Evolutionary conservation across 331 rosid species (phyloP).

Genomic region (Prunus yedoensis): DNA sequence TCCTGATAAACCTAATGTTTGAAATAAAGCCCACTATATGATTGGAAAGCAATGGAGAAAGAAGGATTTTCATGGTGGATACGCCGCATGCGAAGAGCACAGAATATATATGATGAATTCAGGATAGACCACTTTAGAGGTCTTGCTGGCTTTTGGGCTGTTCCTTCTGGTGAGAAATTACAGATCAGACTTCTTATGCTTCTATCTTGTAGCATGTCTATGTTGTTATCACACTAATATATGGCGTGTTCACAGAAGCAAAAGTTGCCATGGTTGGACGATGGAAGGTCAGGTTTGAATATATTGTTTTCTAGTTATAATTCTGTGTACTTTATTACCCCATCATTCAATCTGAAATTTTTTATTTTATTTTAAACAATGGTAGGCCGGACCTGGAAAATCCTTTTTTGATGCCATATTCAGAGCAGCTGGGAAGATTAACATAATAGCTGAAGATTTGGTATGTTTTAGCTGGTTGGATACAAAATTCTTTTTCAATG

Average conservation of each 20-base stretch:
- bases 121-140: slow-evolving; percentile 97
- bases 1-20: slow-evolving; percentile 30
- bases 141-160: slow-evolving; percentile 93
- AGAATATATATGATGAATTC: slow-evolving; percentile 78
- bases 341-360: slow-evolving; percentile 25
- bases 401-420: slow-evolving; percentile 73
- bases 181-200: slow-evolving; percentile 15
- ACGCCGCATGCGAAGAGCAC: slow-evolving; percentile 77
- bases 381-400: slow-evolving; percentile 90
- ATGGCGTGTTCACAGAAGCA: slow-evolving; percentile 63
- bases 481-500: slow-evolving; percentile 45
- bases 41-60: slow-evolving; percentile 96
- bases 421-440: slow-evolving; percentile 70
- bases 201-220: neutral
- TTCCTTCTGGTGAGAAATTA: slow-evolving; percentile 74
- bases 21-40: slow-evolving; percentile 77
- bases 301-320: slow-evolving; percentile 17
- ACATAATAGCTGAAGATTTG: slow-evolving; percentile 92
- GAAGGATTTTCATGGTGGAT: slow-evolving; percentile 97
- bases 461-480: slow-evolving; percentile 41
- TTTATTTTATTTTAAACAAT: slow-evolving; percentile 31
- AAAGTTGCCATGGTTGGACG: slow-evolving; percentile 81
- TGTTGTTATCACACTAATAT: slow-evolving; percentile 30
- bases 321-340: slow-evolving; percentile 18
- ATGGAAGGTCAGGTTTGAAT: slow-evolving; percentile 73